Evolutionary conservation across 495 filamentous ascomycete genomes (phyloP).

Genomic region (Aspergillus leporis): DNA sequence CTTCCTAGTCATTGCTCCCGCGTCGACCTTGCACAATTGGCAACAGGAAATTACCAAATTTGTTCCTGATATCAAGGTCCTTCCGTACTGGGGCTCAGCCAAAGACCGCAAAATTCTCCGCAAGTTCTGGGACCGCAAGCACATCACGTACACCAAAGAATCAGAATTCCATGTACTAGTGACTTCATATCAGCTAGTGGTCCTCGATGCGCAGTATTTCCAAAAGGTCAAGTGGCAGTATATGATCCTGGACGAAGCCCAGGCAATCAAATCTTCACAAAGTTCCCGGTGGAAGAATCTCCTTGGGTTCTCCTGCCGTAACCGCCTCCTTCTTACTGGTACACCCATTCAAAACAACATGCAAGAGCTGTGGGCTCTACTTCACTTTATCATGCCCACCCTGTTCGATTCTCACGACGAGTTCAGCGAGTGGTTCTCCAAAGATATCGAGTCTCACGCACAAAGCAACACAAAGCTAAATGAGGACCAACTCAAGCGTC

Average conservation of each 20-base stretch:
- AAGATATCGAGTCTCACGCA: conserved; percentile 97
- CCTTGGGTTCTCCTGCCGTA: conserved; percentile 91
- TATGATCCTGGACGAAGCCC: conserved; percentile 98
- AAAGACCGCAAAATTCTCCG: conserved; percentile 93
- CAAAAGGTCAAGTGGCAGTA: conserved; percentile 99
- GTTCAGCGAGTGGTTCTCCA: conserved; percentile 99
- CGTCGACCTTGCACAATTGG: conserved; percentile 98
- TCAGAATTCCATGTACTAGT: conserved; percentile 94
- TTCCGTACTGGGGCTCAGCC: conserved; percentile 96
- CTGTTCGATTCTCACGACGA: conserved; percentile 98
- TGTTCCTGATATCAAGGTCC: conserved; percentile 88
- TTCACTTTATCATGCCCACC: conserved; percentile 99
- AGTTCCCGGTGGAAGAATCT: conserved; percentile 97
- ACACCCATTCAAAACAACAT: conserved; percentile 99
- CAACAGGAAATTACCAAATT: conserved; percentile 96
- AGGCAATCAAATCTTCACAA: conserved; percentile 97
- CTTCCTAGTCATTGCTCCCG: conserved; percentile 94
- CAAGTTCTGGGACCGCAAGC: conserved; percentile 99
- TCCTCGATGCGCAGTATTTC: conserved; percentile 93
- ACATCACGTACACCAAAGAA: conserved; percentile 90
- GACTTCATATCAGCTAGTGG: conserved; percentile 96
- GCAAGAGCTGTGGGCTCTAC: conserved; percentile 96
- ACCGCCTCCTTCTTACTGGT: conserved; percentile 90
- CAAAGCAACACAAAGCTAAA: conserved; percentile 99
- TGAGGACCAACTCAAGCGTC: conserved; percentile 90